Evolutionary conservation across 75 land plant species (phyloP), one percentile per base, ranked within the genome.

Genomic region (Larix kaempferi): DNA sequence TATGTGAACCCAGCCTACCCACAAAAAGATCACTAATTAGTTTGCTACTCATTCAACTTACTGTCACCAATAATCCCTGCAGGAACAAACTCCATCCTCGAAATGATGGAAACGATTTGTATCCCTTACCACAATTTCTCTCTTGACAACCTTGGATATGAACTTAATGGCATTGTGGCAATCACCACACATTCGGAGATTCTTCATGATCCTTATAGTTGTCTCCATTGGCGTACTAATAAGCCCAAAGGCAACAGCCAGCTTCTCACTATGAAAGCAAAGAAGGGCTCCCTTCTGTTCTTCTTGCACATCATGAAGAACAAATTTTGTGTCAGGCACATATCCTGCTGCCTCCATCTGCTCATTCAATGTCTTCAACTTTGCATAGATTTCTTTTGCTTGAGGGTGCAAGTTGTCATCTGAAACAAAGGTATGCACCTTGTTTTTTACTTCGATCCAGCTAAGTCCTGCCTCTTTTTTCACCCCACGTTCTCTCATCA

Each of bases 161-260:
- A 83, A 17, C 75, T 84, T 90, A 74, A 90, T 82, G 37, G 84
- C 88, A 61, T 78, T 80, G 82, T 92, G 94, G 66, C 94, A 92
- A 56, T 88, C 90, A 39, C 83, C 84, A 81, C 94, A 92, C 7
- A 88, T 82, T 15, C 92, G 80, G 14, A 92, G 83, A 61, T 92
- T 92, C 78, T 92, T 92, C 80, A 82, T 84, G 33, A 91, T 95
- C 58, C 87, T 83, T 17, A 89, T 90, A 62, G 99, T 95, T 21
- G 82, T 86, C 27, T 84, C 83, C 26, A 76, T 66, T 58, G 96
- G 91, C 41, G 88, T 82, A 55, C 69, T 71, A 55, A 92, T 77
- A n/a, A 89, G 78, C 27, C 87, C 94, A 79, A 84, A 88, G 27
- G 85, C 80, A 81, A 90, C 76, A 39, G 94, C 92, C 19, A 92